phyloP scores from a whole-genome alignment of 108 stramenopile genomes.

The Poteriospumella lacustris region DNA sequence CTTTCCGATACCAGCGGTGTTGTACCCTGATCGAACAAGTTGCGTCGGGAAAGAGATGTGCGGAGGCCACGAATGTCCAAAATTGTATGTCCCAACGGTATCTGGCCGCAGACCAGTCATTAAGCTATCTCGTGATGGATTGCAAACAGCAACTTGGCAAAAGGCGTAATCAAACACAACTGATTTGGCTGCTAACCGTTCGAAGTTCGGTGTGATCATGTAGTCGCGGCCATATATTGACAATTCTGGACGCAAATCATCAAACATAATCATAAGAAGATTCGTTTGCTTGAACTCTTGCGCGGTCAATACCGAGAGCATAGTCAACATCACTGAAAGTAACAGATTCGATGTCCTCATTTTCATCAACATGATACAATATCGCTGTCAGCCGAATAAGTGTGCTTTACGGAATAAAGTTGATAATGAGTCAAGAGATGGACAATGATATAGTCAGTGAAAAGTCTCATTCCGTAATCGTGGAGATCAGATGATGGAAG shows the following conservation, averaged over 20 bases:
- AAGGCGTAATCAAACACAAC: conserved; percentile 31
- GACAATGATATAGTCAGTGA: too few species aligned
- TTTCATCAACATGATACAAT: too few species aligned
- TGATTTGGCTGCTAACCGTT: background rate
- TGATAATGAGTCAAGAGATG: too few species aligned
- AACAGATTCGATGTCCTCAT: too few species aligned
- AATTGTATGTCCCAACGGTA: conserved; percentile 21
- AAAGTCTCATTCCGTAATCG: too few species aligned
- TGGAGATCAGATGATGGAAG: too few species aligned
- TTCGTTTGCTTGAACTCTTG: conserved; percentile 1
- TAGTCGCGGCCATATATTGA: conserved; percentile 12
- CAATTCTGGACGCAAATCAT: conserved; percentile 27
- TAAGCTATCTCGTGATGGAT: conserved; percentile 29
- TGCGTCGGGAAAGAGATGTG: conserved; percentile 5
- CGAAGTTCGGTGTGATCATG: conserved; percentile 30
- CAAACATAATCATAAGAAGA: conserved; percentile 20
- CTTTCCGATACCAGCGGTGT: conserved; percentile 26
- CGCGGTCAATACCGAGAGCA: too few species aligned
- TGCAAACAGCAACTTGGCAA: conserved; percentile 30
- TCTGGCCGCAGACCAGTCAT: conserved; percentile 33
- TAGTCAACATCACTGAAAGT: too few species aligned
- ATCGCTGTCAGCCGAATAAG: too few species aligned
- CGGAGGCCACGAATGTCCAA: background rate
- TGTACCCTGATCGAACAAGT: conserved; percentile 15
- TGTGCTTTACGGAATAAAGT: too few species aligned